Evolutionary conservation across 2,329 filamentous ascomycete genomes (phyloP), one percentile per base, ranked within the genome.

Genomic region (Xylaria digitata): DNA sequence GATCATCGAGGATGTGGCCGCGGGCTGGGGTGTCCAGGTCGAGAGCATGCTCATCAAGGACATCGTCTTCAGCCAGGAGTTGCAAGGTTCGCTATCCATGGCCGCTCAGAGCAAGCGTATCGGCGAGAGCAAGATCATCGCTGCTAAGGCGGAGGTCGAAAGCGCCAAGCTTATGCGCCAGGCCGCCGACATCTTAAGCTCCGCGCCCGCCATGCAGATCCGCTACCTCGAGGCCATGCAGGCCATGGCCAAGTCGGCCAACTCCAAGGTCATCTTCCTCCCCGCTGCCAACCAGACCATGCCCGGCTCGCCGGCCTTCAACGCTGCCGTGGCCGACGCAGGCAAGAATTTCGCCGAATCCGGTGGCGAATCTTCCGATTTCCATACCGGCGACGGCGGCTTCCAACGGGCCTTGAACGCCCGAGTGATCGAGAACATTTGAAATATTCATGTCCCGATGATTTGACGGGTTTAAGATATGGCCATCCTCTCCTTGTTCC

Each of bases 1-100:
- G 81, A 98, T 98, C 75, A 98, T 99, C 74, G 96, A 98, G 78
- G 94, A 97, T 73, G 96, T 97, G 1, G 95, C 96, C 6, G 84
- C 88, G 11, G 93, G 93, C 68, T 99, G 96, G 96, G 96, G 96
- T 82, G 95, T 97, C 7, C 89, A 93, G 77, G 96, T 98, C 65
- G 96, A 98, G 85, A 94, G 91, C 77, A 99, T 99, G 95, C 89
- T 99, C 73, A 95, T 99, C 87, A 98, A 99, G 84, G 96, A 99
- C 81, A 97, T 99, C 78, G 92, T 98, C 79, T 99, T 99, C 88
- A 94, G 90, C 82, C 89, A 93, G 77, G 96, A 98, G 73, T 86
- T 99, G 50, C 96, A 99, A 82, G 95, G 98, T 77, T 96, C 92
- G 19, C 88, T 99, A 56, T 97, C 93, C 78, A 98, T 99, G 96